Evolutionary conservation across 768 basidiomycete species (phyloP).

Genomic region (Phanerochaete sordida): DNA sequence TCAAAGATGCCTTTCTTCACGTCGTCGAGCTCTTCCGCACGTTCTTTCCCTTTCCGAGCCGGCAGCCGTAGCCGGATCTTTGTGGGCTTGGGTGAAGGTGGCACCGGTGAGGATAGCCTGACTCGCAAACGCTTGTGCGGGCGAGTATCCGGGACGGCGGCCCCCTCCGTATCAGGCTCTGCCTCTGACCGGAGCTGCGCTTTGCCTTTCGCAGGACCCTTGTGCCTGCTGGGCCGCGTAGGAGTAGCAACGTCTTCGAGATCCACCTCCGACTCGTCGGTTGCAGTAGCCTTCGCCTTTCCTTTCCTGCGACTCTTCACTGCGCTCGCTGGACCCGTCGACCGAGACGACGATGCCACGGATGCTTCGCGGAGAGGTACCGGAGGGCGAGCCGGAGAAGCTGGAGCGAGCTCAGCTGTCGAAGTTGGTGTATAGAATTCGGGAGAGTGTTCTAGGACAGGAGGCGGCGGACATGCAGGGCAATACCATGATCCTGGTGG

Average conservation of each 20-base stretch:
- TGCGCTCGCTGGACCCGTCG: constrained; percentile 13
- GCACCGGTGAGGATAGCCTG: constrained; percentile 37
- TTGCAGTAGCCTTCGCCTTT: constrained; percentile 19
- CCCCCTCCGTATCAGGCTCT: constrained; percentile 23
- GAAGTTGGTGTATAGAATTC: not conserved
- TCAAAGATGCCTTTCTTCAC: constrained; percentile 71
- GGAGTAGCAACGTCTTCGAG: constrained; percentile 26
- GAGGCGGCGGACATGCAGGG: constrained; percentile 44
- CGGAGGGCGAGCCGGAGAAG: not conserved
- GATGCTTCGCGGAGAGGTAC: constrained; percentile 31
- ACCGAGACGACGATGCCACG: constrained; percentile 41
- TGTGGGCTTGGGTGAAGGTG: constrained; percentile 30
- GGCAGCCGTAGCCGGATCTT: constrained; percentile 53
- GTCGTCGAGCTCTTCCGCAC: constrained; percentile 53
- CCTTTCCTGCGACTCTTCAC: constrained; percentile 29
- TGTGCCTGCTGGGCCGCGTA: constrained; percentile 31
- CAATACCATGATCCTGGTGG: constrained; percentile 82
- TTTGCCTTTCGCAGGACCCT: constrained; percentile 2
- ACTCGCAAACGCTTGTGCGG: constrained; percentile 43
- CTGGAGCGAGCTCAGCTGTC: not conserved
- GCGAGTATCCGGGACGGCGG: constrained; percentile 1
- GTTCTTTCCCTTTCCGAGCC: constrained; percentile 66
- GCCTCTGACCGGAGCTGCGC: not conserved
- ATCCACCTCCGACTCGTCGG: constrained; percentile 29
- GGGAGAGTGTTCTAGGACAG: not conserved